These are phyloP conservation scores for Flaveria robusta DNA, from an alignment of 129 eudicot genomes.

Conservation along the genomic window DNA sequence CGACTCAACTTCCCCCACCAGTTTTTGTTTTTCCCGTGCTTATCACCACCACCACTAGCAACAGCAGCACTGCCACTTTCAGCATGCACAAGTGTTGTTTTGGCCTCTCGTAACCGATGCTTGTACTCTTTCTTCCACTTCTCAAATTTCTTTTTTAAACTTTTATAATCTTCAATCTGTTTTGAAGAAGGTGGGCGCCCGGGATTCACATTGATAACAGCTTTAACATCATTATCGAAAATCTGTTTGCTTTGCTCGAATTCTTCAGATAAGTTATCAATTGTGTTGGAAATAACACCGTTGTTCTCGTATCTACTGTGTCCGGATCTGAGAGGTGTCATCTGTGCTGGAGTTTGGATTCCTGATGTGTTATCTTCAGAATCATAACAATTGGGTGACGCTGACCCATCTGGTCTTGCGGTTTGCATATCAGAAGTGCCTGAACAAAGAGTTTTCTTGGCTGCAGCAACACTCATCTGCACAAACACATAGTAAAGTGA, in stretches of 20 bases:
- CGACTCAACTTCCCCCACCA: slow-evolving; percentile 47
- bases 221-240: slow-evolving; percentile 61
- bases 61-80: slow-evolving; percentile 11
- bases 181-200: slow-evolving; percentile 38
- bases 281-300: slow-evolving; percentile 26
- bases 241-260: slow-evolving; percentile 62
- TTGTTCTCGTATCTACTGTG: slow-evolving; percentile 31
- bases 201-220: slow-evolving; percentile 43
- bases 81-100: slow-evolving; percentile 34
- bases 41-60: slow-evolving; percentile 28
- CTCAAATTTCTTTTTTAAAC: slow-evolving; percentile 54
- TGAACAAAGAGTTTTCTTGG: slow-evolving; percentile 63
- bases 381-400: slow-evolving; percentile 41
- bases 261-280: slow-evolving; percentile 52
- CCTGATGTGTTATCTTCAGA: slow-evolving; percentile 52
- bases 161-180: slow-evolving; percentile 57
- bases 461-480: slow-evolving; percentile 58
- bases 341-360: slow-evolving; percentile 54
- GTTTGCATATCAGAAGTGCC: slow-evolving; percentile 22
- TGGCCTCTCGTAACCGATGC: slow-evolving; percentile 57
- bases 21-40: slow-evolving; percentile 28
- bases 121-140: slow-evolving; percentile 77
- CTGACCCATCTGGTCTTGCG: slow-evolving; percentile 29
- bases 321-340: slow-evolving; percentile 43
- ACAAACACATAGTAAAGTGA: not conserved